Percentiles rank a stretch among this genome's conserved stretches.
Evolutionary conservation across 129 eudicot genomes (phyloP).

Genomic region (Flaveria sonorensis): DNA sequence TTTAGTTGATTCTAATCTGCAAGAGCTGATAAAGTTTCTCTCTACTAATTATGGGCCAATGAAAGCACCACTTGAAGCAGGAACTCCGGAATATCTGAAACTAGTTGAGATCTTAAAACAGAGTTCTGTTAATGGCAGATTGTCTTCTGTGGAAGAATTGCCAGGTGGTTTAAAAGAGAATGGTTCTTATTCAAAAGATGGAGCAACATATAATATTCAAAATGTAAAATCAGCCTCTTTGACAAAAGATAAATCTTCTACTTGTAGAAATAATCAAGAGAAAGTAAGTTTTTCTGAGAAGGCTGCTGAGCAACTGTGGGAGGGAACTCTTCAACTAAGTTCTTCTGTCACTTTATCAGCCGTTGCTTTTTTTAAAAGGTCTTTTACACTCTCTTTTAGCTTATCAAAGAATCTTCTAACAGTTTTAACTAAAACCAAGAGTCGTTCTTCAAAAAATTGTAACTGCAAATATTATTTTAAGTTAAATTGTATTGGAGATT

Average conservation of each 20-base stretch:
- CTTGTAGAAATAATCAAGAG: constrained; percentile 25
- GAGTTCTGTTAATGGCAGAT: constrained; percentile 24
- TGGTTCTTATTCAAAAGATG: constrained; percentile 9
- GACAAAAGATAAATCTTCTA: constrained; percentile 17
- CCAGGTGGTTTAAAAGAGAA: background rate
- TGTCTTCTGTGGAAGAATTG: background rate
- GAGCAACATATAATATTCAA: background rate
- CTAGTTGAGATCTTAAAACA: constrained; percentile 40
- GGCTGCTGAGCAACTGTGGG: constrained; percentile 60
- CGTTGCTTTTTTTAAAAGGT: constrained; percentile 71
- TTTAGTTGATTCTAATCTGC: constrained; percentile 26
- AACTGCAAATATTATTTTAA: background rate
- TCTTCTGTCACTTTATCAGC: constrained; percentile 61
- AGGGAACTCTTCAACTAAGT: constrained; percentile 74
- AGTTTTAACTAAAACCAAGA: constrained; percentile 18
- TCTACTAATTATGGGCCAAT: constrained; percentile 30
- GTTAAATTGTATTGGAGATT: background rate
- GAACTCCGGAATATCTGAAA: constrained; percentile 33
- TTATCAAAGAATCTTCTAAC: constrained; percentile 21
- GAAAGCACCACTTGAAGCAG: constrained; percentile 29
- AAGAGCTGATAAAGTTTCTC: constrained; percentile 28
- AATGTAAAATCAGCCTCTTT: constrained; percentile 9
- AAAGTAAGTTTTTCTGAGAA: constrained; percentile 22
- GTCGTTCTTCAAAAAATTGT: constrained; percentile 15
- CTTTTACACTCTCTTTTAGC: constrained; percentile 28